Percentiles rank a stretch among this genome's conserved stretches.
These are phyloP conservation scores for Podospora anserina DNA, from an alignment of 495 filamentous ascomycete species.

Conservation along the genomic window DNA sequence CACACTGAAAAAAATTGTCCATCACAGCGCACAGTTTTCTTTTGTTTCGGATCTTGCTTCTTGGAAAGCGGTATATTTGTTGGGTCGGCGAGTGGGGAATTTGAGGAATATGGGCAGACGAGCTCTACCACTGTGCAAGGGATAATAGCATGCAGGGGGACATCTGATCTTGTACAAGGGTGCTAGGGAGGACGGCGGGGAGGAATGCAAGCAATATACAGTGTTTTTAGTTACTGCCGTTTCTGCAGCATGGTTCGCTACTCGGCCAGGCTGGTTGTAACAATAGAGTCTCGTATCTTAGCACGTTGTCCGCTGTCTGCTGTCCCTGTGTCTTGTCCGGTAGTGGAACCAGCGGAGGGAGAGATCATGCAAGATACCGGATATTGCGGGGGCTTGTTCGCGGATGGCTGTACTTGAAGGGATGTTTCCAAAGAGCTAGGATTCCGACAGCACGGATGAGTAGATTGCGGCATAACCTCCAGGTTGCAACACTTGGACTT, in stretches of 20 bases:
- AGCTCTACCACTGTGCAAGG: not conserved
- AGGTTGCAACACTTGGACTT: not conserved
- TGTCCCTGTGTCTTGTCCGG: not conserved
- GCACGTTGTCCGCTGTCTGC: not conserved
- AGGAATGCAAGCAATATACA: not conserved
- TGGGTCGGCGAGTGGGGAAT: not conserved
- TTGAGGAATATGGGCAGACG: not conserved
- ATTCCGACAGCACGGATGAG: conserved; percentile 5
- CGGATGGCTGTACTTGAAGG: not conserved
- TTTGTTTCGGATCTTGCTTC: conserved; percentile 9
- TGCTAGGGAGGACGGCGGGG: not conserved
- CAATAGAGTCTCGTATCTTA: not conserved
- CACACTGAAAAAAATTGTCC: conserved; percentile 4
- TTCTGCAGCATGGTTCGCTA: not conserved
- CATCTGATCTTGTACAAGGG: conserved; percentile 1
- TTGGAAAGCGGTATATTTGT: not conserved
- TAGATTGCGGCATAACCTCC: not conserved
- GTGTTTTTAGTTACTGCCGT: not conserved
- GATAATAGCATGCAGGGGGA: not conserved
- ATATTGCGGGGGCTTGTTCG: not conserved
- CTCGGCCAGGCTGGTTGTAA: conserved; percentile 6
- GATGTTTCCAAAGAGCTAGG: not conserved
- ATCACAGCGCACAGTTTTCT: conserved; percentile 12
- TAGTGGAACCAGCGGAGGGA: not conserved
- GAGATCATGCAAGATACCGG: not conserved